Evolutionary conservation across 768 basidiomycete species (phyloP).

Genomic region (Termitomyces sp.): DNA sequence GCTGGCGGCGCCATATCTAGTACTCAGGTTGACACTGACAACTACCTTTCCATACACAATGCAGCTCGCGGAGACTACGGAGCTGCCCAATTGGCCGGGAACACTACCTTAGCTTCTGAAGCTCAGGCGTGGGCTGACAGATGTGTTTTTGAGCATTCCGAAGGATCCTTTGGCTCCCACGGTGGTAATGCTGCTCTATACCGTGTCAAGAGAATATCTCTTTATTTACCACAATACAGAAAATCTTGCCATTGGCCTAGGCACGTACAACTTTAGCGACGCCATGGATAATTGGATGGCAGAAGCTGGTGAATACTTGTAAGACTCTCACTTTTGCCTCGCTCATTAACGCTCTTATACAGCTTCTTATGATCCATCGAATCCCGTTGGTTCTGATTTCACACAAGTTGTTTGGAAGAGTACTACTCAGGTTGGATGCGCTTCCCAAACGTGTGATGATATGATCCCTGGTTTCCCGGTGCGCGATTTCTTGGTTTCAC

Average conservation of each 20-base stretch:
- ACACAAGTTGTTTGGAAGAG: constrained; percentile 77
- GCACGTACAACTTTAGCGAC: constrained; percentile 38
- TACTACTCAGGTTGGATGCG: constrained; percentile 60
- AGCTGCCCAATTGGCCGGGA: constrained; percentile 64
- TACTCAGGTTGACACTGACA: constrained; percentile 36
- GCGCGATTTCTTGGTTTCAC: constrained; percentile 17
- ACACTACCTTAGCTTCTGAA: constrained; percentile 44
- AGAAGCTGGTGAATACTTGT: constrained; percentile 51
- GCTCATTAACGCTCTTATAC: background rate
- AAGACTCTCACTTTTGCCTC: background rate
- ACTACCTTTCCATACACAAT: constrained; percentile 61
- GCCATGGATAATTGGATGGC: constrained; percentile 60
- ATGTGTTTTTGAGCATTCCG: constrained; percentile 70
- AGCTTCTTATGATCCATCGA: constrained; percentile 53
- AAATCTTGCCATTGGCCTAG: constrained; percentile 72
- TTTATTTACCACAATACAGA: constrained; percentile 29
- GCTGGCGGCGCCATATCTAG: constrained; percentile 24
- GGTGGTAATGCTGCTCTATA: constrained; percentile 43
- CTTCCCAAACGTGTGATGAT: constrained; percentile 46
- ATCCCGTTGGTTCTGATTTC: constrained; percentile 60
- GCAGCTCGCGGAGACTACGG: constrained; percentile 55
- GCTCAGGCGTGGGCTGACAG: constrained; percentile 67
- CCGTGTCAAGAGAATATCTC: background rate
- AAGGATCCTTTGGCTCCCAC: constrained; percentile 28
- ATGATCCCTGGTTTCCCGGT: constrained; percentile 52